Conservation (phyloP, 306 rosid species). For the Sphenostylis stenocarpa region DNA sequence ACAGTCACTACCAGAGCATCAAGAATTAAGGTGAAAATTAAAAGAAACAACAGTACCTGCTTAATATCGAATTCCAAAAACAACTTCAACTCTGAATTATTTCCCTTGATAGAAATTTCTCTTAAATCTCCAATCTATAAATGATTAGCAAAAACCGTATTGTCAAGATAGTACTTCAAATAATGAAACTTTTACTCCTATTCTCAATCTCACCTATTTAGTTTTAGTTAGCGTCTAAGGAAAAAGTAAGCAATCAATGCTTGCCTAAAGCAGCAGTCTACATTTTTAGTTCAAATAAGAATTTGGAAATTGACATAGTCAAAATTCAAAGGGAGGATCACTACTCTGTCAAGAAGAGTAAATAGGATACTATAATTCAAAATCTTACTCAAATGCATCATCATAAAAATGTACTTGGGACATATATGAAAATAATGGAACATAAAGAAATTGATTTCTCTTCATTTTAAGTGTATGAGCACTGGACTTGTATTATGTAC, state of each 20-base stretch:
- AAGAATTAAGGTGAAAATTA: neutral
- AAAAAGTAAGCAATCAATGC: neutral
- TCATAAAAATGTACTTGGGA: neutral
- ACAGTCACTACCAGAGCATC: neutral
- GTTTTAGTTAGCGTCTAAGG: neutral
- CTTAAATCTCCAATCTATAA: neutral
- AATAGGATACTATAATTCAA: neutral
- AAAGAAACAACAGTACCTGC: neutral
- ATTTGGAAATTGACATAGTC: neutral
- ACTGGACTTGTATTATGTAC: neutral
- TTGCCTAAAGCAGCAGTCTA: neutral
- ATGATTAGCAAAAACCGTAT: constrained; percentile 6
- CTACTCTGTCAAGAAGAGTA: neutral
- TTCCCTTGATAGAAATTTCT: neutral
- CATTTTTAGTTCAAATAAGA: neutral
- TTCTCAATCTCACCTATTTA: neutral
- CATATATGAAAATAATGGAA: neutral
- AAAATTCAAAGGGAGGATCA: constrained; percentile 4
- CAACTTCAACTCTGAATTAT: neutral
- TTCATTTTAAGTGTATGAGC: neutral
- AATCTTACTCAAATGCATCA: neutral
- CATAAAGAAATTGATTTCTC: neutral
- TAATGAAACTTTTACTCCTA: neutral
- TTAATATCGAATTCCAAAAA: neutral
- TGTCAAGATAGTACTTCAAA: neutral